Percentiles rank a stretch among this genome's conserved stretches.
Conservation (phyloP, 2,329 filamentous ascomycete genomes). For the Juglanconis juglandina region DNA sequence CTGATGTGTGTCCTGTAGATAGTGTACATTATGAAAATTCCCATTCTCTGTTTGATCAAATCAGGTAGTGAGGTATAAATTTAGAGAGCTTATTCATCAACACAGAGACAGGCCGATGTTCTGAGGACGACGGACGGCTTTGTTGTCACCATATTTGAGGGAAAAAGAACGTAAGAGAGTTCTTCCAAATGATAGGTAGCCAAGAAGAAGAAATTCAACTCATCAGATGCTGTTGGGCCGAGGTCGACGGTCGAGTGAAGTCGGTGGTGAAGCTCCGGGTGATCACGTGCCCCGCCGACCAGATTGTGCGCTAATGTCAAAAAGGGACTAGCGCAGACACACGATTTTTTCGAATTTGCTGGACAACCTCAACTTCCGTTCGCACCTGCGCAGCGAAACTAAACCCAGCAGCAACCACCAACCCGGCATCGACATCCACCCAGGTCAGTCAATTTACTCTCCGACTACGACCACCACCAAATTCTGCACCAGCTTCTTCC, state of each 20-base stretch:
- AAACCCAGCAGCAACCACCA: background rate
- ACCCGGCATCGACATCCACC: background rate
- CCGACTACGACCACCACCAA: background rate
- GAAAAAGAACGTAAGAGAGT: no score
- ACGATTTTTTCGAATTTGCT: background rate
- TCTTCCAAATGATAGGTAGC: background rate
- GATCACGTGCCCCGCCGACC: background rate
- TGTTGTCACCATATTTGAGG: no score
- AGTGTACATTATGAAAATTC: slow-evolving; percentile 3
- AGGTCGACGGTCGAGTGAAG: background rate
- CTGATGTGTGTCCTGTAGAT: background rate
- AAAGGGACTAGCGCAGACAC: background rate
- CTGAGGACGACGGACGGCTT: no score
- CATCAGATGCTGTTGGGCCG: background rate
- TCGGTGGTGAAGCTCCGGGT: background rate
- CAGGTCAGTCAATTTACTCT: background rate
- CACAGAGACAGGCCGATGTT: no score
- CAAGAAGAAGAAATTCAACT: no score
- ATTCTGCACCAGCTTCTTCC: background rate
- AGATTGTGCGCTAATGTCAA: background rate
- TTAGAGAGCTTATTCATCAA: no score
- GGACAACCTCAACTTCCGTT: background rate
- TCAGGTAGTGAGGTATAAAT: background rate
- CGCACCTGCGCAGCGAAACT: background rate
- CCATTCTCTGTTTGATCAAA: background rate